Evolutionary conservation across 805 yeast species (phyloP).

Genomic region (Starmerella roubikii): DNA sequence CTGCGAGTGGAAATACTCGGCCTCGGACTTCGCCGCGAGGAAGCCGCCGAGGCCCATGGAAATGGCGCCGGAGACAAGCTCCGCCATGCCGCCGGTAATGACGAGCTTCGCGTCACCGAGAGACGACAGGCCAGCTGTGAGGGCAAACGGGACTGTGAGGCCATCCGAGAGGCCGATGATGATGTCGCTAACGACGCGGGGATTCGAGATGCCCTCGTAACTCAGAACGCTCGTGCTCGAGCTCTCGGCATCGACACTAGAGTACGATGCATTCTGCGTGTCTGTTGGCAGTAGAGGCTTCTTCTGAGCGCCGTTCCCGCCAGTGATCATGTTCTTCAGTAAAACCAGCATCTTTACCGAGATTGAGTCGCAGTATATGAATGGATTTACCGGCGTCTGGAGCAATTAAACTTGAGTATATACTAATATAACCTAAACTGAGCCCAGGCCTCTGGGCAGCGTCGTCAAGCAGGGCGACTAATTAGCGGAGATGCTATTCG

Average conservation of each 20-base stretch:
- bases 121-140: slow-evolving; percentile 89
- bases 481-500: too few relatives aligned
- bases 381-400: too few relatives aligned
- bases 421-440: too few relatives aligned
- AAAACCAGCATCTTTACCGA: slow-evolving; percentile 23
- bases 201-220: slow-evolving; percentile 29
- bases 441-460: too few relatives aligned
- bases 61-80: slow-evolving; percentile 89
- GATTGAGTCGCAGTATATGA: too few relatives aligned
- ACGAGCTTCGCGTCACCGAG: slow-evolving; percentile 82
- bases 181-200: slow-evolving; percentile 85
- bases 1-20: slow-evolving; percentile 23
- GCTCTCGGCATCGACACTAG: slow-evolving; percentile 16
- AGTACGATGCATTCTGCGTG: slow-evolving; percentile 9
- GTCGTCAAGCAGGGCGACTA: too few relatives aligned
- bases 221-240: slow-evolving; percentile 13
- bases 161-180: slow-evolving; percentile 94
- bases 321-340: slow-evolving; percentile 24
- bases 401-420: too few relatives aligned
- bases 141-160: slow-evolving; percentile 94
- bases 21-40: slow-evolving; percentile 84
- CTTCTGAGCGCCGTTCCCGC: slow-evolving; percentile 16
- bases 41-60: slow-evolving; percentile 97
- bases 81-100: slow-evolving; percentile 96
- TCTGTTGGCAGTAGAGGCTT: slow-evolving; percentile 24